These are phyloP conservation scores for Geotrichum ghanense DNA, from an alignment of 805 yeast species.

Conservation along the genomic window DNA sequence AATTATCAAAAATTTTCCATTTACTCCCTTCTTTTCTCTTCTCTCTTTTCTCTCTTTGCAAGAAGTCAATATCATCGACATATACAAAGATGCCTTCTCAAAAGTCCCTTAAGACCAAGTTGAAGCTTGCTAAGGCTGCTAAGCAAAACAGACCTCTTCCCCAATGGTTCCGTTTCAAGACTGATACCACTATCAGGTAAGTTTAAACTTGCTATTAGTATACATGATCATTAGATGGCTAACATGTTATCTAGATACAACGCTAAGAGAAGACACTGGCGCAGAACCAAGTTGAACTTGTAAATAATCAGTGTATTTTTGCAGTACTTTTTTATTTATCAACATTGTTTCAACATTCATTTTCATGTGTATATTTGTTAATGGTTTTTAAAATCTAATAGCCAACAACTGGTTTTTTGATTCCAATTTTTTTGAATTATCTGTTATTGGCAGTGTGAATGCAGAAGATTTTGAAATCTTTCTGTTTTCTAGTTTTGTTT, in stretches of 20 bases:
- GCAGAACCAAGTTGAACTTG: constrained; percentile 97
- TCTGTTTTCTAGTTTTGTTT: no score
- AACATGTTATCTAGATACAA: constrained; percentile 53
- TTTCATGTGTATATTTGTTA: no score
- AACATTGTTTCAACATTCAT: no score
- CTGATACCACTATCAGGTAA: constrained; percentile 80
- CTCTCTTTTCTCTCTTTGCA: neutral
- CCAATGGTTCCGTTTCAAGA: constrained; percentile 98
- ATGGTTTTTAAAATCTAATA: neutral
- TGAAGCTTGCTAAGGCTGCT: constrained; percentile 97
- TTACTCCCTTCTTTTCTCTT: neutral
- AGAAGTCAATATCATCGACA: neutral
- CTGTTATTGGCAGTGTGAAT: no score
- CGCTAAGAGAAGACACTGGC: constrained; percentile 99
- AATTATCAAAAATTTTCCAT: no score
- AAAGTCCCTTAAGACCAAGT: constrained; percentile 94
- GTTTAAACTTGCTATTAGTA: constrained; percentile 4
- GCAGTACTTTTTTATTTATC: no score
- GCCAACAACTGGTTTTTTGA: neutral
- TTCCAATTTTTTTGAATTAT: no score
- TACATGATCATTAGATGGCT: neutral
- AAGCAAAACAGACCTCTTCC: constrained; percentile 99
- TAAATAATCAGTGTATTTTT: constrained; percentile 32
- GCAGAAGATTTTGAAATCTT: no score
- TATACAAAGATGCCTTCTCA: constrained; percentile 30